Percentiles rank a stretch among this genome's conserved stretches.
Conservation (phyloP, 805 yeast species). For the Saccharomycopsis selenospora region DNA sequence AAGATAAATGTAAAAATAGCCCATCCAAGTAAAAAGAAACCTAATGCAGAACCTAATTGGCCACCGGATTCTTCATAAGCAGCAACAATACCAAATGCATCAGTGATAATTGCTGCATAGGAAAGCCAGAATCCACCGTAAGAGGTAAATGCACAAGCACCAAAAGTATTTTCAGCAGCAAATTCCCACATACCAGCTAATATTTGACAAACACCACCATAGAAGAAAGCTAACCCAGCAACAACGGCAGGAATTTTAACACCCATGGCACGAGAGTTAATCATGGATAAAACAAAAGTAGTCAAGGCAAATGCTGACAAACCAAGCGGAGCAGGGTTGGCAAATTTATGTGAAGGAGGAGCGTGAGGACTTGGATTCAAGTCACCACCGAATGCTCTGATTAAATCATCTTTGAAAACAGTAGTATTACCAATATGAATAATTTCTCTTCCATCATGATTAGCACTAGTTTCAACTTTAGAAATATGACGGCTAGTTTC, state of each 20-base stretch:
- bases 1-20: conserved; percentile 53
- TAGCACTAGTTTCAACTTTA: conserved; percentile 6
- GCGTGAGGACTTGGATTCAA: conserved; percentile 60
- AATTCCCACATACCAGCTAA: conserved; percentile 64
- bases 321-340: conserved; percentile 63
- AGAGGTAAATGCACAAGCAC: conserved; percentile 54
- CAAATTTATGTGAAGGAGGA: conserved; percentile 53
- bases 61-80: conserved; percentile 39
- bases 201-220: conserved; percentile 56
- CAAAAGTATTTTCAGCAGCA: conserved; percentile 57
- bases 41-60: conserved; percentile 43
- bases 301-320: conserved; percentile 55
- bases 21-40: conserved; percentile 59
- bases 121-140: conserved; percentile 70
- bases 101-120: conserved; percentile 51
- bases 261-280: conserved; percentile 49
- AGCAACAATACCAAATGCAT: conserved; percentile 50
- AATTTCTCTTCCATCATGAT: conserved; percentile 35
- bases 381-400: conserved; percentile 75
- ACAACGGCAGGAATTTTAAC: conserved; percentile 45
- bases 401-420: conserved; percentile 53
- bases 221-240: conserved; percentile 51
- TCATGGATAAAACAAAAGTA: conserved; percentile 51
- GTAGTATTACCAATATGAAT: conserved; percentile 66
- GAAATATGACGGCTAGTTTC: conserved; percentile 7